Conservation (phyloP, 345 rosid species). For the Populus alba region DNA sequence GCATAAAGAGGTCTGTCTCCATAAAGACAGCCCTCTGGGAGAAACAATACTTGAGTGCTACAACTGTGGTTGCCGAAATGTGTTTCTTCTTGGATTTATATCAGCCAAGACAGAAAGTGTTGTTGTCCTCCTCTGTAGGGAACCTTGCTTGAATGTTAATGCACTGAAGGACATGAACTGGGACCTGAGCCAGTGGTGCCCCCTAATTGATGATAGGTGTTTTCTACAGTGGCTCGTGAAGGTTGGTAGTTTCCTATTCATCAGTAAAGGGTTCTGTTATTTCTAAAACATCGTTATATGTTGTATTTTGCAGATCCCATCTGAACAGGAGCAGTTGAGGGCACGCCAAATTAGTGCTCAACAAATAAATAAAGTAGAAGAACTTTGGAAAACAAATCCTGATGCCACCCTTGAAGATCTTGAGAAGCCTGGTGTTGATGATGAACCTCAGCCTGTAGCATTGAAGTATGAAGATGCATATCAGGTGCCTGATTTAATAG, state of each 20-base stretch:
- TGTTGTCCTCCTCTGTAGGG: constrained; percentile 97
- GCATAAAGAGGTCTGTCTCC: constrained; percentile 99
- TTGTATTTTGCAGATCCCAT: constrained; percentile 65
- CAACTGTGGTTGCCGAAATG: constrained; percentile 98
- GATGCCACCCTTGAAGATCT: constrained; percentile 99
- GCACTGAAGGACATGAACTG: constrained; percentile 99
- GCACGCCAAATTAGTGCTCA: constrained; percentile 99
- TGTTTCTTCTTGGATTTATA: constrained; percentile 95
- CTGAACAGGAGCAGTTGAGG: constrained; percentile 98
- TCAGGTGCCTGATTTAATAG: constrained; percentile 51
- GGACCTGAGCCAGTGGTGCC: constrained; percentile 99
- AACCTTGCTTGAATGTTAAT: constrained; percentile 95
- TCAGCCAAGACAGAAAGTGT: constrained; percentile 99
- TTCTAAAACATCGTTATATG: constrained; percentile 18
- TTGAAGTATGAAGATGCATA: constrained; percentile 98
- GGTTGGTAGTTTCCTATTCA: constrained; percentile 42
- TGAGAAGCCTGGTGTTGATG: constrained; percentile 99
- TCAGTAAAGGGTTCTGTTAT: not conserved
- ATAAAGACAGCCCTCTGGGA: constrained; percentile 97
- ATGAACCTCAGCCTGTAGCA: constrained; percentile 96
- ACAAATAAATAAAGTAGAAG: constrained; percentile 98
- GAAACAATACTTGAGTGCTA: constrained; percentile 99
- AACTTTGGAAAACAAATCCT: constrained; percentile 97
- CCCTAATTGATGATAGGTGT: constrained; percentile 98
- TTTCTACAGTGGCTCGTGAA: constrained; percentile 98